Conservation (phyloP, 2,329 filamentous ascomycete species). For the Talaromyces atroroseus region DNA sequence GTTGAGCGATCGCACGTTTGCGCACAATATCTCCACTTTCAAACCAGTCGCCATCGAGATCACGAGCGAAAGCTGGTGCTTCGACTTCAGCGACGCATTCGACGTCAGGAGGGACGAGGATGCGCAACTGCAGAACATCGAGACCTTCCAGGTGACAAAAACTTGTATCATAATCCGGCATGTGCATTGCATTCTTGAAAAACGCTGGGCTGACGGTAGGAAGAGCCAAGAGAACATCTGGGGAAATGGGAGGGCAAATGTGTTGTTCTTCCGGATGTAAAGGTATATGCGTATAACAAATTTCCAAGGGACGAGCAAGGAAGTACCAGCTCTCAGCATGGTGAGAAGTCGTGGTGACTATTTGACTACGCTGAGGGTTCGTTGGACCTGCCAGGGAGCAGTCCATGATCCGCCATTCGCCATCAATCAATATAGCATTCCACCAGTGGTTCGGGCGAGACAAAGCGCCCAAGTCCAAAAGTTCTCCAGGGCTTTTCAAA, state of each 20-base stretch:
- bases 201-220: slow-evolving; percentile 82
- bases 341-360: slow-evolving; percentile 65
- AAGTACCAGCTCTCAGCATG: slow-evolving; percentile 89
- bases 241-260: slow-evolving; percentile 79
- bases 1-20: slow-evolving; percentile 83
- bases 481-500: slow-evolving; percentile 82
- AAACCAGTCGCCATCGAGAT: slow-evolving; percentile 85
- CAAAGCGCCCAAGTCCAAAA: slow-evolving; percentile 71
- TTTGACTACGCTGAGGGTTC: slow-evolving; percentile 71
- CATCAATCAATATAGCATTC: slow-evolving; percentile 90
- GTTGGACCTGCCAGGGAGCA: slow-evolving; percentile 88
- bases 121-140: slow-evolving; percentile 85
- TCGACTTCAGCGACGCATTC: slow-evolving; percentile 92
- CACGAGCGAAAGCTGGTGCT: slow-evolving; percentile 70
- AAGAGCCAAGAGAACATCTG: slow-evolving; percentile 78
- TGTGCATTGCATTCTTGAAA: slow-evolving; percentile 73
- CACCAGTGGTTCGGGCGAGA: slow-evolving; percentile 95
- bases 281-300: slow-evolving; percentile 94
- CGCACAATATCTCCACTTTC: slow-evolving; percentile 82
- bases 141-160: slow-evolving; percentile 80
- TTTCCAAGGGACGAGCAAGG: slow-evolving; percentile 77
- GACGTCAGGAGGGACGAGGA: slow-evolving; percentile 81
- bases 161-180: slow-evolving; percentile 88
- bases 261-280: slow-evolving; percentile 85
- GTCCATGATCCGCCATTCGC: slow-evolving; percentile 95